Evolutionary conservation across 768 basidiomycete species (phyloP).

Genomic region (Termitomyces sp.): DNA sequence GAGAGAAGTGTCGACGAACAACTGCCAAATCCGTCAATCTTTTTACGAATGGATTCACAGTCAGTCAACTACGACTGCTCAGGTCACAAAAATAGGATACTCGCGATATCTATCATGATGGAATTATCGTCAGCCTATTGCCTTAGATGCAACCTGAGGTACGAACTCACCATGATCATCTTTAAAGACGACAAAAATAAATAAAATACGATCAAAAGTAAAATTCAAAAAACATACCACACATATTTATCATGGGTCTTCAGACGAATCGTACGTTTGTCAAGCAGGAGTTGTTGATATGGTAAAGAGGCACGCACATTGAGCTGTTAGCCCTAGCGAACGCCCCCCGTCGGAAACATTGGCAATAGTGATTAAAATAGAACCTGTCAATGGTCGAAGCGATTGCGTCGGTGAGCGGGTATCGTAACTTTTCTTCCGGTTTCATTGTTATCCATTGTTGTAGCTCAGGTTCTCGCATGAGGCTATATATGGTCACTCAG

Average conservation of each 20-base stretch:
- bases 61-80: neutral
- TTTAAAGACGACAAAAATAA: constrained; percentile 26
- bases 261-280: neutral
- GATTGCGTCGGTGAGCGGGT: constrained; percentile 67
- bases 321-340: constrained; percentile 88
- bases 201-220: neutral
- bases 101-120: constrained; percentile 16
- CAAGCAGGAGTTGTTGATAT: neutral
- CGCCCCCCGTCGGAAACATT: constrained; percentile 78
- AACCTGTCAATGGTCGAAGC: constrained; percentile 74
- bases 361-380: constrained; percentile 89
- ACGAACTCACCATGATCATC: constrained; percentile 71
- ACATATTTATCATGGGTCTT: constrained; percentile 87
- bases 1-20: constrained; percentile 39
- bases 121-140: neutral
- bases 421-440: constrained; percentile 50
- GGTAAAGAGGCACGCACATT: constrained; percentile 53
- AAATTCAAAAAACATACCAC: constrained; percentile 40
- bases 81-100: constrained; percentile 12
- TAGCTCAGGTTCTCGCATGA: constrained; percentile 84
- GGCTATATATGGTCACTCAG: constrained; percentile 26
- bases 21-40: constrained; percentile 83
- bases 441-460: constrained; percentile 77
- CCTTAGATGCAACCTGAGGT: neutral
- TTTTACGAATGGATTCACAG: neutral